phyloP scores from a whole-genome alignment of 305 asterid genomes.

The Solanum hybrid region DNA sequence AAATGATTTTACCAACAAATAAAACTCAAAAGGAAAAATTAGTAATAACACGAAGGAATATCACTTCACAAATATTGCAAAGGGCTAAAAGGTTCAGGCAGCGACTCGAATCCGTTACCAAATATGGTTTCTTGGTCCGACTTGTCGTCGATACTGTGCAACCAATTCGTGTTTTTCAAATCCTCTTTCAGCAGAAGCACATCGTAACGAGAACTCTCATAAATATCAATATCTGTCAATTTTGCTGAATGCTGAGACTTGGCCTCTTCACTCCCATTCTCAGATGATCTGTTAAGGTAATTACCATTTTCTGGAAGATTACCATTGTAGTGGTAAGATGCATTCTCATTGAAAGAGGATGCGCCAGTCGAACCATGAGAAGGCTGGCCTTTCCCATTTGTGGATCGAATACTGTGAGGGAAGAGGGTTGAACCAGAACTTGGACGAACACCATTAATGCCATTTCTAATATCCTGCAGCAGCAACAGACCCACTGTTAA shows the following conservation, averaged over 20 bases:
- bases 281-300: constrained; percentile 31
- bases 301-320: constrained; percentile 38
- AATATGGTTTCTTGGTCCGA: constrained; percentile 76
- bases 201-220: constrained; percentile 88
- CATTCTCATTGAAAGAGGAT: constrained; percentile 36
- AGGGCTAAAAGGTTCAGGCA: constrained; percentile 86
- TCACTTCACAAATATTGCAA: constrained; percentile 26
- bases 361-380: constrained; percentile 21
- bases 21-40: background rate
- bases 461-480: constrained; percentile 72
- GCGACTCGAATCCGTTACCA: constrained; percentile 75
- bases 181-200: constrained; percentile 83
- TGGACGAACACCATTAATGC: constrained; percentile 53
- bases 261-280: constrained; percentile 60
- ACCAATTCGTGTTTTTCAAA: constrained; percentile 80
- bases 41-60: background rate
- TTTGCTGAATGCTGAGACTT: constrained; percentile 43
- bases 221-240: constrained; percentile 47
- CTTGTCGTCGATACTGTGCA: constrained; percentile 77
- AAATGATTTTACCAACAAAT: constrained; percentile 1
- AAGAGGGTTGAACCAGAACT: constrained; percentile 71
- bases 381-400: constrained; percentile 46
- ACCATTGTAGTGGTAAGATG: constrained; percentile 22
- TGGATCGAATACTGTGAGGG: constrained; percentile 90
- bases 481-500: constrained; percentile 18